Percentiles rank a stretch among this genome's conserved stretches.
phyloP scores from a whole-genome alignment of 169 alveolate genomes.

The Plasmodium inui region DNA sequence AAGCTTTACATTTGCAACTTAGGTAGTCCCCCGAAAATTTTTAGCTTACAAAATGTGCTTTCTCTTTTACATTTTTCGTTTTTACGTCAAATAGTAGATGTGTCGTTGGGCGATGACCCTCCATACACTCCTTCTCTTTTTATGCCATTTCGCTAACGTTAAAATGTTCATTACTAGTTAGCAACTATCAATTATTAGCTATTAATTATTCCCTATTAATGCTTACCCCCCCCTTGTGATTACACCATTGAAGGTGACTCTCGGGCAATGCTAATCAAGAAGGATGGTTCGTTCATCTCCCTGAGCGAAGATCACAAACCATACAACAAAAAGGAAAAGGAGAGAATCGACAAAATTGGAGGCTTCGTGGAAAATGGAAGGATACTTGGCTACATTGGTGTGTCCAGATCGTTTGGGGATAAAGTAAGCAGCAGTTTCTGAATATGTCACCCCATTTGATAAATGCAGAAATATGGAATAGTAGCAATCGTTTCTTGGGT shows the following conservation, averaged over 20 bases:
- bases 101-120: background rate
- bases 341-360: slow-evolving; percentile 60
- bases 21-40: slow-evolving; percentile 8
- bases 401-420: slow-evolving; percentile 72
- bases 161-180: background rate
- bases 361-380: slow-evolving; percentile 72
- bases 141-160: background rate
- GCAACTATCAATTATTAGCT: background rate
- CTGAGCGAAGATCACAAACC: slow-evolving; percentile 72
- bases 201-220: background rate
- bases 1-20: slow-evolving; percentile 69
- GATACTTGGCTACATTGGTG: slow-evolving; percentile 71
- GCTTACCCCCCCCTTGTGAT: background rate
- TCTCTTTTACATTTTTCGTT: background rate
- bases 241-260: slow-evolving; percentile 33
- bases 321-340: slow-evolving; percentile 64
- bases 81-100: background rate
- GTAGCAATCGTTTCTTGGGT: background rate
- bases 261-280: slow-evolving; percentile 68
- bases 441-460: background rate
- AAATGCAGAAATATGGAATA: slow-evolving; percentile 4
- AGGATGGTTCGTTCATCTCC: slow-evolving; percentile 66
- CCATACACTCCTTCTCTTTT: background rate
- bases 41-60: background rate
- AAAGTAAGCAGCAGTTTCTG: slow-evolving; percentile 13